Conservation (phyloP, 768 basidiomycete species). For the Rubroboletus pulcherrimus region DNA sequence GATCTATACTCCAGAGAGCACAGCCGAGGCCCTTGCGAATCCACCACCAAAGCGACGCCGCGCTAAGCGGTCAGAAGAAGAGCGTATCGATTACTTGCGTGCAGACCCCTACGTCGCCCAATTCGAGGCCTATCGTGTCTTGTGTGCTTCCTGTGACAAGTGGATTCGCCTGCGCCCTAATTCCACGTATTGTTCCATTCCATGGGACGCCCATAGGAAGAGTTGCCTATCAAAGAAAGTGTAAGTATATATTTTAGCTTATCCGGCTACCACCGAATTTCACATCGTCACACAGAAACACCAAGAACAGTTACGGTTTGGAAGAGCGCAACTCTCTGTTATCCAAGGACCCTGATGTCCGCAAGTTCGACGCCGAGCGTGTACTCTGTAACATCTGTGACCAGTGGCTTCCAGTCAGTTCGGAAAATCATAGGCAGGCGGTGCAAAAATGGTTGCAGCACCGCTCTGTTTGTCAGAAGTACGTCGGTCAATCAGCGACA, state of each 20-base stretch:
- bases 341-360: constrained; percentile 63
- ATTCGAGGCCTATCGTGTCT: constrained; percentile 75
- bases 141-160: constrained; percentile 78
- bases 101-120: constrained; percentile 75
- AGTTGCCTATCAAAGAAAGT: constrained; percentile 77
- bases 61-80: constrained; percentile 74
- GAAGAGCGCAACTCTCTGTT: constrained; percentile 60
- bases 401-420: constrained; percentile 57
- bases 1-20: constrained; percentile 41
- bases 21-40: constrained; percentile 40
- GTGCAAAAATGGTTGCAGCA: constrained; percentile 67
- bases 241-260: constrained; percentile 36
- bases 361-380: constrained; percentile 72
- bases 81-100: constrained; percentile 65
- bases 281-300: constrained; percentile 21
- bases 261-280: constrained; percentile 6
- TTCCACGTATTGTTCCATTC: constrained; percentile 84
- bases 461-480: constrained; percentile 50
- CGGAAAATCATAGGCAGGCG: constrained; percentile 57
- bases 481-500: constrained; percentile 5
- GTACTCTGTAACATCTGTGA: constrained; percentile 69
- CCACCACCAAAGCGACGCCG: constrained; percentile 62
- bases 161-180: constrained; percentile 86
- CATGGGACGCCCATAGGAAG: constrained; percentile 84
- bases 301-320: constrained; percentile 54